Evolutionary conservation across 768 basidiomycete genomes (phyloP).

Genomic region (Pisolithus tinctorius): DNA sequence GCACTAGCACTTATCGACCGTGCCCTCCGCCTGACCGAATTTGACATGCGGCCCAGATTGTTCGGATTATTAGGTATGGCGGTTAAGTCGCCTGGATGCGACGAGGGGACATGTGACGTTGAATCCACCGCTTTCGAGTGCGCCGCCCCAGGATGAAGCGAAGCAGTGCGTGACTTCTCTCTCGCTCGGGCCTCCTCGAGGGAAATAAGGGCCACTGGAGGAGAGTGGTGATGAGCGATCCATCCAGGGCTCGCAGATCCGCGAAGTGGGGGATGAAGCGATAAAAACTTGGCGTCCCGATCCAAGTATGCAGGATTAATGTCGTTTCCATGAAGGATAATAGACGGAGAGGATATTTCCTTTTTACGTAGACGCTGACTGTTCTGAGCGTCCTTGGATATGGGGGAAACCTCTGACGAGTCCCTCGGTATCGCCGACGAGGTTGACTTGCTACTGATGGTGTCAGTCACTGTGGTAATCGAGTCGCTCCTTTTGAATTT

Average conservation of each 20-base stretch:
- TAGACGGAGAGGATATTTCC: constrained; percentile 52
- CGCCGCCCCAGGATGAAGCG: constrained; percentile 26
- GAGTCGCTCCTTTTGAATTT: constrained; percentile 42
- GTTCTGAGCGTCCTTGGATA: constrained; percentile 12
- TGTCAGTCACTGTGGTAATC: constrained; percentile 43
- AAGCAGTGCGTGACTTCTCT: constrained; percentile 52
- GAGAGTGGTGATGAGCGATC: constrained; percentile 39
- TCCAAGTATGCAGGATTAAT: constrained; percentile 22
- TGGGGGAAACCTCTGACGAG: constrained; percentile 22
- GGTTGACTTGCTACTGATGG: constrained; percentile 32
- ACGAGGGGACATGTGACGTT: constrained; percentile 25
- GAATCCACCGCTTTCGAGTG: constrained; percentile 21
- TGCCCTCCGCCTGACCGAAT: constrained; percentile 33
- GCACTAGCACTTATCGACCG: constrained; percentile 59
- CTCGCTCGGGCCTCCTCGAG: constrained; percentile 72
- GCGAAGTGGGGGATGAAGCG: constrained; percentile 26
- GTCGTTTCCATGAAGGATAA: constrained; percentile 28
- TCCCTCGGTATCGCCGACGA: constrained; percentile 31
- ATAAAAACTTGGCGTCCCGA: constrained; percentile 23
- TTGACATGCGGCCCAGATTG: constrained; percentile 18
- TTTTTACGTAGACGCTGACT: constrained; percentile 31
- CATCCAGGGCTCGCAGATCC: constrained; percentile 38
- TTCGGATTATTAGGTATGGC: constrained; percentile 11
- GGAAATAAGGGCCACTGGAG: constrained; percentile 62
- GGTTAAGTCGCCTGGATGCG: constrained; percentile 26